Evolutionary conservation across 345 rosid species (phyloP).

Genomic region (Bretschneidera sinensis): DNA sequence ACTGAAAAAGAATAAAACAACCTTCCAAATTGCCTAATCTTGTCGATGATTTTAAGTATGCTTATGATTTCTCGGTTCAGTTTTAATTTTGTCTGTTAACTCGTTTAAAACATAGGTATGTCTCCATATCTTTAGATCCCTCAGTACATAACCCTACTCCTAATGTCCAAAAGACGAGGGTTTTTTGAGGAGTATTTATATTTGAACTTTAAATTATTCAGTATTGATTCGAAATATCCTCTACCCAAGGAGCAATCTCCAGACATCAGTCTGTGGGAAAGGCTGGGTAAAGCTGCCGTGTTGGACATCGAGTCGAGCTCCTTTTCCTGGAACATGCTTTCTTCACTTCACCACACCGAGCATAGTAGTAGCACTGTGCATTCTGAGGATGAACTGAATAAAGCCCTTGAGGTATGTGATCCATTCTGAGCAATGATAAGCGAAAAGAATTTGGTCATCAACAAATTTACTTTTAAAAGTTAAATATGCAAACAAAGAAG

Average conservation of each 20-base stretch:
- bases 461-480: too few species aligned
- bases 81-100: too few species aligned
- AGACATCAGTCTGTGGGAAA: constrained; percentile 83
- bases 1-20: too few species aligned
- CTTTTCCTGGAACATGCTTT: constrained; percentile 85
- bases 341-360: constrained; percentile 96
- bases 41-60: too few species aligned
- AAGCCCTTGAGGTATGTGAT: constrained; percentile 75
- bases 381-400: constrained; percentile 86
- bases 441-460: constrained; percentile 7
- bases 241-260: constrained; percentile 44
- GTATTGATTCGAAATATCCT: constrained; percentile 39
- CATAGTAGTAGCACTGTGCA: constrained; percentile 76
- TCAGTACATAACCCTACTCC: too few species aligned
- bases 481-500: neutral
- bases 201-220: neutral
- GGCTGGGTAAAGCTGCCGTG: constrained; percentile 70
- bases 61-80: too few species aligned
- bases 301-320: constrained; percentile 62
- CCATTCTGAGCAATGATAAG: constrained; percentile 8
- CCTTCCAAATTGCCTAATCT: too few species aligned
- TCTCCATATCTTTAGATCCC: too few species aligned
- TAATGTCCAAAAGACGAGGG: too few species aligned
- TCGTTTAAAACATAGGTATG: too few species aligned
- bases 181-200: too few species aligned